Percentiles rank a stretch among this genome's conserved stretches.
These are phyloP conservation scores for Mortierella sp. DNA, from an alignment of 371 early-diverging fungal genomes.

Conservation along the genomic window DNA sequence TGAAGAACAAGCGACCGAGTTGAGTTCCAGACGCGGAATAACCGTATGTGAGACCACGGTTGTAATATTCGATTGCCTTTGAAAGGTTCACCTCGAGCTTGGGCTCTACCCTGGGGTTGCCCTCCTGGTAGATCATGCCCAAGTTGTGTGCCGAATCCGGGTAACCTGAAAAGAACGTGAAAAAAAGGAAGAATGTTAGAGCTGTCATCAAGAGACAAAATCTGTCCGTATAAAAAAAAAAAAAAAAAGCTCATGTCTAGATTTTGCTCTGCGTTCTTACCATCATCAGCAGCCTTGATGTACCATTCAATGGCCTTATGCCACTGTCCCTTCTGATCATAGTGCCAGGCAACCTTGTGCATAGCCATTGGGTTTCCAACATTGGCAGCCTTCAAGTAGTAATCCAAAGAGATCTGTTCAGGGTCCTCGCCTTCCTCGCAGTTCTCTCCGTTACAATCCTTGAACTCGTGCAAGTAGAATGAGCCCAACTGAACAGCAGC, in stretches of 20 bases:
- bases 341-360: slow-evolving; percentile 69
- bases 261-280: slow-evolving; percentile 35
- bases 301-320: slow-evolving; percentile 65
- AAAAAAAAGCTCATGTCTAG: neutral
- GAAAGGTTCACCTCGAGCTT: slow-evolving; percentile 61
- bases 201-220: neutral
- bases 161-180: slow-evolving; percentile 56
- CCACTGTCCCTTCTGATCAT: slow-evolving; percentile 61
- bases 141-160: slow-evolving; percentile 74
- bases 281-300: slow-evolving; percentile 64
- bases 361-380: slow-evolving; percentile 71
- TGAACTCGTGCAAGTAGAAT: slow-evolving; percentile 68
- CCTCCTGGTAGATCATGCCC: slow-evolving; percentile 70
- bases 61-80: slow-evolving; percentile 62
- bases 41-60: slow-evolving; percentile 66
- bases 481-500: slow-evolving; percentile 73
- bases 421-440: slow-evolving; percentile 63
- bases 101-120: slow-evolving; percentile 52
- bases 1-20: slow-evolving; percentile 42
- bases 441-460: slow-evolving; percentile 65
- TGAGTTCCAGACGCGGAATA: slow-evolving; percentile 66
- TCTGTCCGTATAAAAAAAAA: neutral
- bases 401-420: slow-evolving; percentile 63
- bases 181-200: neutral
- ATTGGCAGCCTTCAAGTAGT: slow-evolving; percentile 68